A percentile compares a stretch with the other conserved stretches of the same genome.
phyloP scores from a whole-genome alignment of 331 rosid genomes.

The Quercus phellos region DNA sequence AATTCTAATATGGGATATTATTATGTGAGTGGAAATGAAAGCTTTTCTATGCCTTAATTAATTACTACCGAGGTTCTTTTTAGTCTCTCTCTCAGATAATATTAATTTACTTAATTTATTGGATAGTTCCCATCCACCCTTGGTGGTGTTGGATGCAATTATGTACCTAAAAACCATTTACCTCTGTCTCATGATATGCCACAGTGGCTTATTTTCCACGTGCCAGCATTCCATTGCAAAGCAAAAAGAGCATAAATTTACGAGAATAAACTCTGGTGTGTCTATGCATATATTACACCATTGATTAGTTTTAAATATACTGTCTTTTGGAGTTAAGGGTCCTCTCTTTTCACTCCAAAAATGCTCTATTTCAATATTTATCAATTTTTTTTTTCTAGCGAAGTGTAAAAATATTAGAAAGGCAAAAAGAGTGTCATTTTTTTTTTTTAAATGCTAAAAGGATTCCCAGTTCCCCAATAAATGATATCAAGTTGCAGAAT shows the following conservation, averaged over 20 bases:
- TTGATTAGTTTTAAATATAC: neutral
- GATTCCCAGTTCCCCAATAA: too few relatives aligned
- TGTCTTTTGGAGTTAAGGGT: too few relatives aligned
- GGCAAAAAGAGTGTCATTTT: too few relatives aligned
- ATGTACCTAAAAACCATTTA: constrained; percentile 27
- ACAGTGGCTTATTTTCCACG: constrained; percentile 24
- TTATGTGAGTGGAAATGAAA: constrained; percentile 10
- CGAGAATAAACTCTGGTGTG: neutral
- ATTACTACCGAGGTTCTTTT: neutral
- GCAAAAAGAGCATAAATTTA: neutral
- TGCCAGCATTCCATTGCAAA: neutral
- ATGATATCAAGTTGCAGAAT: too few relatives aligned
- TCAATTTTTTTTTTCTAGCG: neutral
- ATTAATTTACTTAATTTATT: constrained; percentile 1
- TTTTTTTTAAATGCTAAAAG: neutral
- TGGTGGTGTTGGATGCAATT: constrained; percentile 25
- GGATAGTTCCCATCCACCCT: constrained; percentile 11
- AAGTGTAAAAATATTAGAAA: neutral
- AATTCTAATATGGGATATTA: constrained; percentile 18
- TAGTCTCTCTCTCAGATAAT: neutral
- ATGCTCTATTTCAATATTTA: too few relatives aligned
- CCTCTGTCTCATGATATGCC: constrained; percentile 26
- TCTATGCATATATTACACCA: neutral
- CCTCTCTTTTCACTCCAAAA: too few relatives aligned
- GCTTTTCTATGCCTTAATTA: constrained; percentile 1